Percentiles rank a stretch among this genome's conserved stretches.
These are phyloP conservation scores for Aspergillus fumigatus DNA, from an alignment of 2,329 filamentous ascomycete genomes.

Conservation along the genomic window DNA sequence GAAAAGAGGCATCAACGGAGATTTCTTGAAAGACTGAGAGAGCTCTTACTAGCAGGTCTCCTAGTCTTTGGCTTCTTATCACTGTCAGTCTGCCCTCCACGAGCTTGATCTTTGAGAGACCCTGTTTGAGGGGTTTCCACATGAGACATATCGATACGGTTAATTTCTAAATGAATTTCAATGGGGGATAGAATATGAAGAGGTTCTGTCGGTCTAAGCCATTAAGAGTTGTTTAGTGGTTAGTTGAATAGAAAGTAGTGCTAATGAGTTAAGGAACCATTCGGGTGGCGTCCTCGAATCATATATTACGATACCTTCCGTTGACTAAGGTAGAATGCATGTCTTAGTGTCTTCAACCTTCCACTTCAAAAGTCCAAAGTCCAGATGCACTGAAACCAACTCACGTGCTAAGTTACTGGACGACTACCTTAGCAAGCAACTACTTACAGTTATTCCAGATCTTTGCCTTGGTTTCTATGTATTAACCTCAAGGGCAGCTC, in stretches of 20 bases:
- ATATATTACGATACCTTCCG: neutral
- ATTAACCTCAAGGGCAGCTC: too few species aligned
- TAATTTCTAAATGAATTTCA: neutral
- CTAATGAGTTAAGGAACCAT: neutral
- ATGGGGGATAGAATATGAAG: neutral
- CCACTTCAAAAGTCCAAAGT: too few species aligned
- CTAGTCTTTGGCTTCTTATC: conserved; percentile 85
- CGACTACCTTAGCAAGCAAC: neutral
- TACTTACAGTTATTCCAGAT: neutral
- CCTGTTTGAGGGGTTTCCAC: conserved; percentile 37
- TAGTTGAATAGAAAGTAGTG: neutral
- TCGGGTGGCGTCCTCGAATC: neutral
- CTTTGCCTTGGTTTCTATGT: neutral
- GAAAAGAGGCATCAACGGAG: conserved; percentile 7
- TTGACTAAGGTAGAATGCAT: neutral
- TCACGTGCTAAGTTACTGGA: neutral
- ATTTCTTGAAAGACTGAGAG: neutral
- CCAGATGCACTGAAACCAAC: neutral
- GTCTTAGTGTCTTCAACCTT: neutral
- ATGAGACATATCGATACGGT: conserved; percentile 36
- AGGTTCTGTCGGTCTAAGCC: neutral
- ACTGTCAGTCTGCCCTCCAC: conserved; percentile 32
- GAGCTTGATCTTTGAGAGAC: conserved; percentile 43
- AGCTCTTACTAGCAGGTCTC: conserved; percentile 73
- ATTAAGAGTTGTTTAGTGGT: neutral